phyloP scores from a whole-genome alignment of 768 basidiomycete genomes.

The Suillus fuscotomentosus region DNA sequence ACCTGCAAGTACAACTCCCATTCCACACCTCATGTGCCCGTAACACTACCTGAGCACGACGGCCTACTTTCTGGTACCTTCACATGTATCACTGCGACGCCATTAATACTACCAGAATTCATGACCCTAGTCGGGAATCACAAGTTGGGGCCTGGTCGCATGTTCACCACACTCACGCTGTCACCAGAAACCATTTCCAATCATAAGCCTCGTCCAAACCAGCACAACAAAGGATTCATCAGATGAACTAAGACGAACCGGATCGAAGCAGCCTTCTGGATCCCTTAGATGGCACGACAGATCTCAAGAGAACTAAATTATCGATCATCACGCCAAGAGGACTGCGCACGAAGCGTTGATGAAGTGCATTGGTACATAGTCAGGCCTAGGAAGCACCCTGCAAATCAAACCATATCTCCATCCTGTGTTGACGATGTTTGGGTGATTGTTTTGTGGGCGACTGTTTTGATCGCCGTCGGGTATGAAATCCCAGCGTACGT shows the following conservation, averaged over 20 bases:
- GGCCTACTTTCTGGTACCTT: not conserved
- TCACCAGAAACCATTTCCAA: constrained; percentile 9
- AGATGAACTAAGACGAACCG: constrained; percentile 15
- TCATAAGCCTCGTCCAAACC: constrained; percentile 22
- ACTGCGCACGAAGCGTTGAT: not conserved
- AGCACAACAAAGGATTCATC: constrained; percentile 17
- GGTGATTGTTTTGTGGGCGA: not conserved
- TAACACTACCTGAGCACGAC: not conserved
- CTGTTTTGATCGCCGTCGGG: not conserved
- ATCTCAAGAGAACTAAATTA: not conserved
- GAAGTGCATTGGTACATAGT: not conserved
- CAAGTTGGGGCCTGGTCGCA: constrained; percentile 4
- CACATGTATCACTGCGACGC: not conserved
- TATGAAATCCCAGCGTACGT: not conserved
- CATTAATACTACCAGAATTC: not conserved
- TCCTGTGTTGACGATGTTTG: not conserved
- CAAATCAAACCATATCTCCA: not conserved
- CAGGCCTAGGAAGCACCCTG: not conserved
- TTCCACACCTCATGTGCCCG: no score
- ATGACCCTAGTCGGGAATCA: not conserved
- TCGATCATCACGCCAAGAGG: not conserved
- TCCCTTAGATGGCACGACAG: not conserved
- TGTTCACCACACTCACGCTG: constrained; percentile 15
- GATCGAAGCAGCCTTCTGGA: constrained; percentile 18
- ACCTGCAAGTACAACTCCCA: no score